Percentiles rank a stretch among this genome's conserved stretches.
Evolutionary conservation across 768 basidiomycete species (phyloP).

Genomic region (Leccinum sublutescens): DNA sequence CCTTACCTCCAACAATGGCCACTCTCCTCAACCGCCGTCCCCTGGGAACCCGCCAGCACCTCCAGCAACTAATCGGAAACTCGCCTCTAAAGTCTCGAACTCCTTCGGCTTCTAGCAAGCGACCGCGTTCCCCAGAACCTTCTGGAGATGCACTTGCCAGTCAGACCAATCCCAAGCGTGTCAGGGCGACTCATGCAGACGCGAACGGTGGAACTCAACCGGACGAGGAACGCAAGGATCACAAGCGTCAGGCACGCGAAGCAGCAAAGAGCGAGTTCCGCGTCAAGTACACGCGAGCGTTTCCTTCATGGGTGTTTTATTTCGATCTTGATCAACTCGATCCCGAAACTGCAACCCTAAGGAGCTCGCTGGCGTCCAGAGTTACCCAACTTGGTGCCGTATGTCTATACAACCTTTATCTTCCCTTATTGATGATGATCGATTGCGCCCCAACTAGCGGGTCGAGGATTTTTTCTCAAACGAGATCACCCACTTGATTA

Average conservation of each 20-base stretch:
- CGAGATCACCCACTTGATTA: slow-evolving; percentile 85
- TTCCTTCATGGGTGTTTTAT: slow-evolving; percentile 82
- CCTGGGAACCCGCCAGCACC: slow-evolving; percentile 41
- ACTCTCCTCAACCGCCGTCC: slow-evolving; percentile 46
- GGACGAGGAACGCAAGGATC: slow-evolving; percentile 45
- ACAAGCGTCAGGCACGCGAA: slow-evolving; percentile 50
- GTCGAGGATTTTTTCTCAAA: slow-evolving; percentile 89
- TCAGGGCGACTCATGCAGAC: slow-evolving; percentile 34
- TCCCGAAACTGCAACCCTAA: slow-evolving; percentile 34
- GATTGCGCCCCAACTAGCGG: slow-evolving; percentile 44
- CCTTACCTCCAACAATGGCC: slow-evolving; percentile 36
- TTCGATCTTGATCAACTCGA: slow-evolving; percentile 65
- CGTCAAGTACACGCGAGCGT: slow-evolving; percentile 80
- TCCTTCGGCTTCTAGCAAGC: slow-evolving; percentile 39
- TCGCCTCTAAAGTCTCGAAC: slow-evolving; percentile 37
- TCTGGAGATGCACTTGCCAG: slow-evolving; percentile 28
- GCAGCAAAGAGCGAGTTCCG: slow-evolving; percentile 69
- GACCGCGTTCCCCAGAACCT: slow-evolving; percentile 52
- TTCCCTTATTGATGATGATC: slow-evolving; percentile 2
- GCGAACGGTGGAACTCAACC: slow-evolving; percentile 20
- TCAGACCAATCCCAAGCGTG: slow-evolving; percentile 42
- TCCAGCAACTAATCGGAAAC: slow-evolving; percentile 34
- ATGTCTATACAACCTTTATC: slow-evolving; percentile 33
- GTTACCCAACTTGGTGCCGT: slow-evolving; percentile 77
- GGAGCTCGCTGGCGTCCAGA: slow-evolving; percentile 47